Percentiles rank a stretch among this genome's conserved stretches.
phyloP scores from a whole-genome alignment of 1,284 basidiomycete species.

The Cryptococcus sp. region DNA sequence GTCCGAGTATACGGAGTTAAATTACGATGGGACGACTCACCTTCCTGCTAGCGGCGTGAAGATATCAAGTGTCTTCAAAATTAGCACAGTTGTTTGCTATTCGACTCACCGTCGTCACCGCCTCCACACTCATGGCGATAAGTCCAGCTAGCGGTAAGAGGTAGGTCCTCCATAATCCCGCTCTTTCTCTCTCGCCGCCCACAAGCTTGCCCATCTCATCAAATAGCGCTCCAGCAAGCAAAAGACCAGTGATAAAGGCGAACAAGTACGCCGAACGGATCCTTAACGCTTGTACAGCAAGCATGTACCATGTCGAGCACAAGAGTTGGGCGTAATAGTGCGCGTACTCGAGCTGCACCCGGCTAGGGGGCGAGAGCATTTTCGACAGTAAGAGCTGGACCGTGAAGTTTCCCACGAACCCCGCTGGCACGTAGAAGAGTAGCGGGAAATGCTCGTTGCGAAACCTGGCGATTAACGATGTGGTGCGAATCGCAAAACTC shows the following conservation, averaged over 20 bases:
- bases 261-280: constrained; percentile 55
- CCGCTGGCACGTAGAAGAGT: constrained; percentile 75
- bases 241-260: constrained; percentile 31
- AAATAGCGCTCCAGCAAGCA: constrained; percentile 35
- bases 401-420: constrained; percentile 56
- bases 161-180: constrained; percentile 60
- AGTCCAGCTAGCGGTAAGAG: constrained; percentile 66
- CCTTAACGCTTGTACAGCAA: constrained; percentile 57
- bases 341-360: constrained; percentile 60
- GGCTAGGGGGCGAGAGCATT: constrained; percentile 30
- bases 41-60: constrained; percentile 83
- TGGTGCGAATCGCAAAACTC: constrained; percentile 23
- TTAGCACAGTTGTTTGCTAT: constrained; percentile 7
- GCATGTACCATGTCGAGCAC: constrained; percentile 58
- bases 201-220: constrained; percentile 20
- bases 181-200: constrained; percentile 12
- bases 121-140: constrained; percentile 68
- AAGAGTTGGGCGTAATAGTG: constrained; percentile 66
- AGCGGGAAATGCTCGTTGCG: constrained; percentile 70
- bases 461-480: constrained; percentile 67
- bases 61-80: constrained; percentile 64
- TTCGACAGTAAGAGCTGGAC: constrained; percentile 35
- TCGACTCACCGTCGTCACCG: constrained; percentile 63
- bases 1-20: too few species aligned
- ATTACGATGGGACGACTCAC: constrained; percentile 1